A percentile compares a stretch with the other conserved stretches of the same genome.
phyloP scores from a whole-genome alignment of 768 basidiomycete species.

The Boletus sp. region DNA sequence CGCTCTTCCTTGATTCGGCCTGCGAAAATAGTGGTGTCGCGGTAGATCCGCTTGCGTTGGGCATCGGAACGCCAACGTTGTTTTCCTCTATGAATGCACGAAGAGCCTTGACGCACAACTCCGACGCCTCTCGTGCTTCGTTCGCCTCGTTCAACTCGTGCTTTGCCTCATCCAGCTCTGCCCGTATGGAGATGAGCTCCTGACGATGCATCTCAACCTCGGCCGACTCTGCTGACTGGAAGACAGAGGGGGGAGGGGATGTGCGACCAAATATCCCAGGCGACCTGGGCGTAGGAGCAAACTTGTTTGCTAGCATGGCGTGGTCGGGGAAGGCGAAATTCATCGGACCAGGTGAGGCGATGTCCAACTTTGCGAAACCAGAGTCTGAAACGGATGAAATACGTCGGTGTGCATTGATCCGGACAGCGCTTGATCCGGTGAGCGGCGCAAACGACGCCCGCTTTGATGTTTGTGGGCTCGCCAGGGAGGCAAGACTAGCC shows the following conservation, averaged over 20 bases:
- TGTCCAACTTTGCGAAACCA: constrained; percentile 36
- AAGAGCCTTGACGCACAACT: constrained; percentile 77
- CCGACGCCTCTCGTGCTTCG: constrained; percentile 85
- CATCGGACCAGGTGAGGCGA: constrained; percentile 35
- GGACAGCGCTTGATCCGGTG: constrained; percentile 48
- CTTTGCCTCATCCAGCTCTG: constrained; percentile 59
- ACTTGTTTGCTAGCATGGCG: constrained; percentile 14
- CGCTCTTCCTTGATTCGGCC: constrained; percentile 32
- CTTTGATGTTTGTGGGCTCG: constrained; percentile 53
- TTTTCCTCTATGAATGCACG: constrained; percentile 79
- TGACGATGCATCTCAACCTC: constrained; percentile 59
- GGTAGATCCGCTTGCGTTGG: constrained; percentile 15
- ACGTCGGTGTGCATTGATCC: constrained; percentile 56
- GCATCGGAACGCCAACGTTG: constrained; percentile 46
- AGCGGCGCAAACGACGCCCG: constrained; percentile 76
- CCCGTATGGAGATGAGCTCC: constrained; percentile 54
- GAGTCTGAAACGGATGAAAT: constrained; percentile 74
- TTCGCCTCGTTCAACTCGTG: constrained; percentile 71
- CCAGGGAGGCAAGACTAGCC: constrained; percentile 37
- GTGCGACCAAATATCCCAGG: constrained; percentile 54
- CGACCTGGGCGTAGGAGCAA: constrained; percentile 31
- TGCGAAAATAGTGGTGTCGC: constrained; percentile 19
- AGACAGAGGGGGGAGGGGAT: constrained; percentile 42
- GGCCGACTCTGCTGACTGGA: constrained; percentile 26
- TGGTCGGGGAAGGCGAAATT: constrained; percentile 35